These are phyloP conservation scores for Olyra latifolia DNA, from an alignment of 176 grass and related monocot species.

Conservation along the genomic window DNA sequence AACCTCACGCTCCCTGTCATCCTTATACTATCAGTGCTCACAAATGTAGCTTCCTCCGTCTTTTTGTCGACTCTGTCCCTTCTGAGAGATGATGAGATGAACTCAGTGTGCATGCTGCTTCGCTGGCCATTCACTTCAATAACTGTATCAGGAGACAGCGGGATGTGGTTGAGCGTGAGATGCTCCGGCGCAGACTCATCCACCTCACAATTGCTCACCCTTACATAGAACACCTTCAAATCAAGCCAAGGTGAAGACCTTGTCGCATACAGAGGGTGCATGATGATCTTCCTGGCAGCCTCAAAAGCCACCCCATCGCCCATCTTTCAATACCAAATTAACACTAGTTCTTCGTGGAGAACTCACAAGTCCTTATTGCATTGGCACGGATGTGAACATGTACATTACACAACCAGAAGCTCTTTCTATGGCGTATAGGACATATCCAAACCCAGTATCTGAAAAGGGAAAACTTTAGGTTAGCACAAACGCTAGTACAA, in stretches of 20 bases:
- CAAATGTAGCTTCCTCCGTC: conserved; percentile 90
- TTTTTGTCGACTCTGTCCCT: conserved; percentile 79
- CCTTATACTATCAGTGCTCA: conserved; percentile 81
- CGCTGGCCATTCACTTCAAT: conserved; percentile 87
- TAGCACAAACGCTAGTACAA: background rate
- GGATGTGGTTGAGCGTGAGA: conserved; percentile 80
- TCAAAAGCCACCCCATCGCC: conserved; percentile 47
- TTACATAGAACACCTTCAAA: conserved; percentile 81
- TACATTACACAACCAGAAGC: conserved; percentile 15
- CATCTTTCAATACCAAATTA: conserved; percentile 22
- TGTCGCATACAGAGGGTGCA: conserved; percentile 74
- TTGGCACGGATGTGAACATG: background rate
- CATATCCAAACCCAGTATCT: conserved; percentile 5
- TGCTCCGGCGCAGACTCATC: conserved; percentile 60
- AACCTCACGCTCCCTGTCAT: conserved; percentile 95
- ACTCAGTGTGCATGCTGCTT: conserved; percentile 81
- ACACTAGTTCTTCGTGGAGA: background rate
- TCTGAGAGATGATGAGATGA: conserved; percentile 69
- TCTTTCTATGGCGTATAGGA: background rate
- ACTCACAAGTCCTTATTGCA: conserved; percentile 4
- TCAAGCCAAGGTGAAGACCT: conserved; percentile 92
- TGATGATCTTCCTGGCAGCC: conserved; percentile 79
- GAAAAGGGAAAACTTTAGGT: conserved; percentile 9
- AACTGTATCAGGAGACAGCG: conserved; percentile 76
- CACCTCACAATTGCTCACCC: conserved; percentile 71